These are phyloP conservation scores for Quillaja saponaria DNA, from an alignment of 306 rosid genomes.

Conservation along the genomic window DNA sequence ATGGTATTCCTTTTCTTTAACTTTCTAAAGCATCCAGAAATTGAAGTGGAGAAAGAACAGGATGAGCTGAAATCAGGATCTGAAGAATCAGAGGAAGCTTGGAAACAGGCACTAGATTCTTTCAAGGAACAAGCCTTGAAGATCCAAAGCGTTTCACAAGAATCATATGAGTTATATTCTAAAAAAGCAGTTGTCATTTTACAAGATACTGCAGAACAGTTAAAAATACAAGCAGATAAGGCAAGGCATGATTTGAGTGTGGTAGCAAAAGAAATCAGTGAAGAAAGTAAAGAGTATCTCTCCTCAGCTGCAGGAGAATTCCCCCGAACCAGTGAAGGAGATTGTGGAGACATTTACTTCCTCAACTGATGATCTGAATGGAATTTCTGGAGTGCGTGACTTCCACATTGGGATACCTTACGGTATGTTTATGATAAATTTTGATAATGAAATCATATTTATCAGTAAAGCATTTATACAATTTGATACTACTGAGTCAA, in stretches of 20 bases:
- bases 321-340: constrained; percentile 81
- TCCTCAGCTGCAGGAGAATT: constrained; percentile 63
- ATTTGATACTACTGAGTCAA: neutral
- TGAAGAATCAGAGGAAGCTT: constrained; percentile 75
- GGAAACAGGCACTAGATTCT: constrained; percentile 68
- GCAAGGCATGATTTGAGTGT: constrained; percentile 60
- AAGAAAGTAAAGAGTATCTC: constrained; percentile 73
- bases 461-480: constrained; percentile 1
- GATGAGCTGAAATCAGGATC: constrained; percentile 37
- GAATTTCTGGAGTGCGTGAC: constrained; percentile 62
- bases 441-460: constrained; percentile 2
- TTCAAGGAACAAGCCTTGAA: constrained; percentile 83
- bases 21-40: constrained; percentile 37
- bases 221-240: constrained; percentile 81
- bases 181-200: constrained; percentile 68
- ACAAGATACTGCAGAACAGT: constrained; percentile 65
- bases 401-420: constrained; percentile 91
- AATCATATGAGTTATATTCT: constrained; percentile 78
- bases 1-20: neutral
- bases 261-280: constrained; percentile 64
- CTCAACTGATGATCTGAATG: constrained; percentile 59
- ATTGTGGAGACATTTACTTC: constrained; percentile 69
- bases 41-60: constrained; percentile 55
- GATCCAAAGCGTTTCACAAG: constrained; percentile 71
- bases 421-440: constrained; percentile 52